Evolutionary conservation across 75 land plant genomes (phyloP).

Genomic region (Sequoia sempervirens): DNA sequence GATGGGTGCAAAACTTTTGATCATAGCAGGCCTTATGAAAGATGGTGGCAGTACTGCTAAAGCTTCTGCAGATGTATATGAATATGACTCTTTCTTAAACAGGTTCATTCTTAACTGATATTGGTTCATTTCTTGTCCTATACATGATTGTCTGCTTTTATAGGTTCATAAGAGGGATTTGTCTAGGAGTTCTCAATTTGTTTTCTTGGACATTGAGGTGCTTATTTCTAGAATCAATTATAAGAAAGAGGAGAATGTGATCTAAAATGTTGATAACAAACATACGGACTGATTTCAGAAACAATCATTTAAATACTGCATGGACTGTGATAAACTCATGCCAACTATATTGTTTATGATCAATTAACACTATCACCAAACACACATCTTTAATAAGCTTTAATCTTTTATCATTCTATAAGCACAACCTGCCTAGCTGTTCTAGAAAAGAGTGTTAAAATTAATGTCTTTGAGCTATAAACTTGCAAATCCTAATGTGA

Average conservation of each 20-base stretch:
- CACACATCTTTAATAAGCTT: no score
- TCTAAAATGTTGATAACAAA: no score
- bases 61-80: conserved; percentile 7
- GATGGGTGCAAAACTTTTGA: conserved; percentile 2
- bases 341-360: no score
- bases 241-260: no score
- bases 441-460: not conserved
- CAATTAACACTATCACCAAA: no score
- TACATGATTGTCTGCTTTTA: not conserved
- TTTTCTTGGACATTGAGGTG: not conserved
- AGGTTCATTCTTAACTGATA: not conserved
- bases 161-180: no score
- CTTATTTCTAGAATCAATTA: no score
- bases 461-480: not conserved
- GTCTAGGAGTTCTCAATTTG: no score
- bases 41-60: not conserved
- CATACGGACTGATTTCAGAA: no score
- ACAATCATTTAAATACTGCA: not conserved
- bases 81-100: conserved; percentile 10
- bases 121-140: not conserved
- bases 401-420: no score
- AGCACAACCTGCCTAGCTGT: not conserved
- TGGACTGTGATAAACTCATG: no score
- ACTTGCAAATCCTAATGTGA: not conserved
- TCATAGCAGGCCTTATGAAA: conserved; percentile 1